These are phyloP conservation scores for Acer saccharum DNA, from an alignment of 345 rosid species.

Conservation along the genomic window DNA sequence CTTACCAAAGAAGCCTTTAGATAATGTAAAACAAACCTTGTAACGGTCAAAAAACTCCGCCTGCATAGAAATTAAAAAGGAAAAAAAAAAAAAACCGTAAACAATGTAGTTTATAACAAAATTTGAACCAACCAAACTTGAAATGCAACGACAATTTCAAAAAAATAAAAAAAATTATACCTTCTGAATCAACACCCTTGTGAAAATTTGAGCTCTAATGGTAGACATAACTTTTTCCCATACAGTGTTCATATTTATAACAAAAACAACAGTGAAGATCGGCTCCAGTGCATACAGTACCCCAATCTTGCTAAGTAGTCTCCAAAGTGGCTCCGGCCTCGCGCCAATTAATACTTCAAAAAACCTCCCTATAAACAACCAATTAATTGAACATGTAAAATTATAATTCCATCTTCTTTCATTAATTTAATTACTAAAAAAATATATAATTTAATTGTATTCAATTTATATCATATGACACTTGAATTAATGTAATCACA, in stretches of 20 bases:
- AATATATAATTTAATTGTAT: too few species aligned
- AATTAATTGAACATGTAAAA: not conserved
- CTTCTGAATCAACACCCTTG: constrained; percentile 82
- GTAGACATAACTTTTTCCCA: constrained; percentile 94
- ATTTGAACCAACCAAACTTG: constrained; percentile 8
- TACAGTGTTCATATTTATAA: constrained; percentile 62
- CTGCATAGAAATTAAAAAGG: constrained; percentile 40
- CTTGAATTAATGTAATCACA: too few species aligned
- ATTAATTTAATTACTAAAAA: too few species aligned
- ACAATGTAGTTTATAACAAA: not conserved
- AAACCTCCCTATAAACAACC: constrained; percentile 57
- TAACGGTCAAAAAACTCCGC: constrained; percentile 85
- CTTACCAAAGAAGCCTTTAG: not conserved
- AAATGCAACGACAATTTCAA: not conserved
- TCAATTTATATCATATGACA: too few species aligned
- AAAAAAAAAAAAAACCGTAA: not conserved
- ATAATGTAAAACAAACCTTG: constrained; percentile 53
- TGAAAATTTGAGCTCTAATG: constrained; percentile 77
- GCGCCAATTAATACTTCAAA: constrained; percentile 84
- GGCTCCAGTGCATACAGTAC: constrained; percentile 80
- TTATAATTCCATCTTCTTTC: too few species aligned
- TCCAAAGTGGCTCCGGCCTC: constrained; percentile 79
- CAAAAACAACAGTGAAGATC: constrained; percentile 74
- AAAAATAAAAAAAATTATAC: constrained; percentile 24
- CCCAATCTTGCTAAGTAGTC: constrained; percentile 68